Evolutionary conservation across 2,329 filamentous ascomycete species (phyloP).

Genomic region (Ophiosphaerella herpotricha): DNA sequence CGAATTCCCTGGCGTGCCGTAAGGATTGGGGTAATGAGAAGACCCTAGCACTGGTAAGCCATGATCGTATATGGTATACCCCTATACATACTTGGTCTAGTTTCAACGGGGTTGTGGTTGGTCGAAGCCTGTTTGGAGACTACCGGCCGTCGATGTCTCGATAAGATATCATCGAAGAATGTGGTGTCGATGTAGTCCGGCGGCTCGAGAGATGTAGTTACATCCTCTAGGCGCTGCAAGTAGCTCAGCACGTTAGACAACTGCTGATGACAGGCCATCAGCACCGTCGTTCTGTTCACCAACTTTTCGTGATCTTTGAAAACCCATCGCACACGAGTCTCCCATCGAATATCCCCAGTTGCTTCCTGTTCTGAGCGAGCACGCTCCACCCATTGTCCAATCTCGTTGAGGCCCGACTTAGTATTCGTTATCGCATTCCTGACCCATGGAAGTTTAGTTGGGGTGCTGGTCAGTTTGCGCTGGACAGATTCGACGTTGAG

Average conservation of each 20-base stretch:
- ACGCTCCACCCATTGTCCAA: conserved; percentile 30
- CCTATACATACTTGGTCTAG: not conserved
- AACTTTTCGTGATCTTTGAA: conserved; percentile 32
- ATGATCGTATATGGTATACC: not conserved
- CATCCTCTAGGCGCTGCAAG: conserved; percentile 21
- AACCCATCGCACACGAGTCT: conserved; percentile 25
- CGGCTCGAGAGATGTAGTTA: not conserved
- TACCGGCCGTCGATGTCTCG: conserved; percentile 1
- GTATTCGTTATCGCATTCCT: conserved; percentile 22
- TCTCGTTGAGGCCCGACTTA: conserved; percentile 25
- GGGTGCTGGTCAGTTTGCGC: conserved; percentile 13
- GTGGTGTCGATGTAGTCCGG: conserved; percentile 7
- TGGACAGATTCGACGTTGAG: conserved; percentile 12
- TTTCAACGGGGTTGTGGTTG: not conserved
- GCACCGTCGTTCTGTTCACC: conserved; percentile 22
- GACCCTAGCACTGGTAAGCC: no score
- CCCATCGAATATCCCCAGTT: conserved; percentile 21
- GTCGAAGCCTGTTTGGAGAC: no score
- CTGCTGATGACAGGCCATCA: conserved; percentile 30
- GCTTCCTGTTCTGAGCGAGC: conserved; percentile 21
- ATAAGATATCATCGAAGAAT: conserved; percentile 8
- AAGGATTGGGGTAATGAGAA: no score
- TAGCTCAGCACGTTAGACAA: conserved; percentile 27
- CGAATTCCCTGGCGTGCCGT: no score
- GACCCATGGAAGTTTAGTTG: conserved; percentile 27